Conservation (phyloP, 2,329 filamentous ascomycete genomes). For the Teratosphaeria zuluensis region DNA sequence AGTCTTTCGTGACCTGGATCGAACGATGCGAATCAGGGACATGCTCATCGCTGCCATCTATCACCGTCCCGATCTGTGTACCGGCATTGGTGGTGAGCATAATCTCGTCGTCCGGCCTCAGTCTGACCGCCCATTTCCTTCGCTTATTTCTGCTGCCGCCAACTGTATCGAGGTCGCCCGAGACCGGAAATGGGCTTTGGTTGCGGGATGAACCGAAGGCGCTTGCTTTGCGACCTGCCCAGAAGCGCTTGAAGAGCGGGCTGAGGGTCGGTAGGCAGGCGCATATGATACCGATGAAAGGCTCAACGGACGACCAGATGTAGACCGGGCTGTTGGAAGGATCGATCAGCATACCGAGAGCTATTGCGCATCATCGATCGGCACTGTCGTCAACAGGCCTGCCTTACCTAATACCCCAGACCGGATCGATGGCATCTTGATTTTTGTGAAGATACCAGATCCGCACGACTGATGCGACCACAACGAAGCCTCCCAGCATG, state of each 20-base stretch:
- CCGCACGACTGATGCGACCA: conserved; percentile 3
- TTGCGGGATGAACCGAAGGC: background rate
- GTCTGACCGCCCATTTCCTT: background rate
- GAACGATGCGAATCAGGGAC: background rate
- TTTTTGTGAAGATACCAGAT: conserved; percentile 4
- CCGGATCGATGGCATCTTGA: background rate
- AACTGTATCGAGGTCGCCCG: background rate
- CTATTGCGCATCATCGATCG: background rate
- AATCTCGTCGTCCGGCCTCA: conserved; percentile 2
- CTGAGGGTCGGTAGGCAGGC: conserved; percentile 8
- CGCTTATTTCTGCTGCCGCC: background rate
- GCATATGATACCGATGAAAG: conserved; percentile 5
- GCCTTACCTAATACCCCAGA: conserved; percentile 1
- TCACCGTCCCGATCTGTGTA: background rate
- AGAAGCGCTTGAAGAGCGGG: conserved; percentile 4
- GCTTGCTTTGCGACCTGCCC: background rate
- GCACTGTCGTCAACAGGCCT: background rate
- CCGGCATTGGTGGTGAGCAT: background rate
- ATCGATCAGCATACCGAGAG: background rate
- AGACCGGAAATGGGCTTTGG: background rate
- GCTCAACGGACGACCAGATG: conserved; percentile 6
- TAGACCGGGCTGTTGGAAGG: conserved; percentile 2
- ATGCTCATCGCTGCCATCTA: background rate
- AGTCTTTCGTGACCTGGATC: conserved; percentile 1
- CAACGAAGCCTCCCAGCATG: conserved; percentile 1